Evolutionary conservation across 2,329 filamentous ascomycete genomes (phyloP).

Genomic region (Epichloe amarillans): DNA sequence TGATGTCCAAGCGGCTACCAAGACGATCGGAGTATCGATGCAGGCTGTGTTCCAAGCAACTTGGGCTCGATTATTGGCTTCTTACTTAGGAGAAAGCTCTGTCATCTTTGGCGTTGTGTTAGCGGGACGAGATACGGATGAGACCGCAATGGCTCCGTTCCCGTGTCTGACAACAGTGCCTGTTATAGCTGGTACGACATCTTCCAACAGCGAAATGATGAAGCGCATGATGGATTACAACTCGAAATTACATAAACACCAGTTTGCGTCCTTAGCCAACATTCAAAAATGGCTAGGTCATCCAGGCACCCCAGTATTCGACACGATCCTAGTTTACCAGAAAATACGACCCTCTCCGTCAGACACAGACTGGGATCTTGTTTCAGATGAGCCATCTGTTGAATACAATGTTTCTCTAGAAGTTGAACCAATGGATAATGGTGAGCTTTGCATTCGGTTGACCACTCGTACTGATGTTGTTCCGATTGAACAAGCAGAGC

Average conservation of each 20-base stretch:
- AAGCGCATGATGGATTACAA: constrained; percentile 52
- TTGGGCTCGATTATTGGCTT: constrained; percentile 62
- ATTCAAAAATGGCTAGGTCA: constrained; percentile 62
- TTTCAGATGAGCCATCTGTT: constrained; percentile 53
- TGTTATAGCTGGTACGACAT: constrained; percentile 42
- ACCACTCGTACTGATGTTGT: constrained; percentile 53
- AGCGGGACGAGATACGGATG: constrained; percentile 55
- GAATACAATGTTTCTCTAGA: constrained; percentile 78
- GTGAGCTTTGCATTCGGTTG: constrained; percentile 45
- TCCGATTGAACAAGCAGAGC: constrained; percentile 50
- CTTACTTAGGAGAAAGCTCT: constrained; percentile 60
- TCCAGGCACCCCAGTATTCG: constrained; percentile 56
- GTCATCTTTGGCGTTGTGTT: constrained; percentile 72
- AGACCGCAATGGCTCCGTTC: constrained; percentile 48
- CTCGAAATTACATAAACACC: constrained; percentile 50
- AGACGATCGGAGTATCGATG: constrained; percentile 49
- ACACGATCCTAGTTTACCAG: constrained; percentile 77
- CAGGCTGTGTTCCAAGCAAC: constrained; percentile 65
- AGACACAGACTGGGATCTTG: constrained; percentile 40
- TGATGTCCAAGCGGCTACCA: constrained; percentile 43
- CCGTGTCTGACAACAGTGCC: constrained; percentile 78
- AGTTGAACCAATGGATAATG: constrained; percentile 41
- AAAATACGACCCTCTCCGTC: constrained; percentile 29
- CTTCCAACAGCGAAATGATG: constrained; percentile 44
- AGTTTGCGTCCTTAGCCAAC: constrained; percentile 55